phyloP scores from a whole-genome alignment of 495 filamentous ascomycete genomes.

The Aspergillus kassunensis region DNA sequence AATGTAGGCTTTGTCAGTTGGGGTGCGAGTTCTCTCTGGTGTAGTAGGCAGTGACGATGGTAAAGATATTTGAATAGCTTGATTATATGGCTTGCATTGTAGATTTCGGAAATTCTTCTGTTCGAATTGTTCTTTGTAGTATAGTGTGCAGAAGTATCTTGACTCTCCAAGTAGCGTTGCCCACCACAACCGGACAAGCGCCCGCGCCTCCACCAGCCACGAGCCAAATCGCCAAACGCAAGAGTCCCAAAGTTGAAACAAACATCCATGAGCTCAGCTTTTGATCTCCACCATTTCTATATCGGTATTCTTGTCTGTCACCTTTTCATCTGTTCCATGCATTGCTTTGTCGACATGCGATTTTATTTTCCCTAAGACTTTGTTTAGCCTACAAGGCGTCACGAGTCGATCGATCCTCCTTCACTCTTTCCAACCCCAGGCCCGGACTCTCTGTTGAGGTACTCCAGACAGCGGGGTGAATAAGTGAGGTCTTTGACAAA shows the following conservation, averaged over 20 bases:
- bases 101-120: no score
- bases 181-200: conserved; percentile 29
- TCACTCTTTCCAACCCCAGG: conserved; percentile 15
- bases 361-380: conserved; percentile 20
- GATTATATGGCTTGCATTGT: no score
- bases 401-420: conserved; percentile 23
- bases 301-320: not conserved
- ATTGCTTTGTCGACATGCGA: conserved; percentile 23
- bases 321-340: not conserved
- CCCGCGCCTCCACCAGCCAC: conserved; percentile 25
- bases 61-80: not conserved
- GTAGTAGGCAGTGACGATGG: no score
- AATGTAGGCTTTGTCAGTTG: conserved; percentile 1
- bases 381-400: conserved; percentile 21
- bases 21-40: no score
- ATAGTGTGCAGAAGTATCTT: no score
- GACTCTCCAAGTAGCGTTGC: conserved; percentile 25
- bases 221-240: conserved; percentile 11
- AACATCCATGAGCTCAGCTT: conserved; percentile 17
- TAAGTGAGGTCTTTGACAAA: not conserved
- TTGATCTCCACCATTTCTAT: conserved; percentile 7
- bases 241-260: conserved; percentile 5
- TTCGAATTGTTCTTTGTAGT: not conserved
- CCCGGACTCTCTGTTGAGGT: conserved; percentile 7
- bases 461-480: not conserved